Evolutionary conservation across 2,329 filamentous ascomycete species (phyloP), one percentile per base, ranked within the genome.

Genomic region (Cladosporium phlei): DNA sequence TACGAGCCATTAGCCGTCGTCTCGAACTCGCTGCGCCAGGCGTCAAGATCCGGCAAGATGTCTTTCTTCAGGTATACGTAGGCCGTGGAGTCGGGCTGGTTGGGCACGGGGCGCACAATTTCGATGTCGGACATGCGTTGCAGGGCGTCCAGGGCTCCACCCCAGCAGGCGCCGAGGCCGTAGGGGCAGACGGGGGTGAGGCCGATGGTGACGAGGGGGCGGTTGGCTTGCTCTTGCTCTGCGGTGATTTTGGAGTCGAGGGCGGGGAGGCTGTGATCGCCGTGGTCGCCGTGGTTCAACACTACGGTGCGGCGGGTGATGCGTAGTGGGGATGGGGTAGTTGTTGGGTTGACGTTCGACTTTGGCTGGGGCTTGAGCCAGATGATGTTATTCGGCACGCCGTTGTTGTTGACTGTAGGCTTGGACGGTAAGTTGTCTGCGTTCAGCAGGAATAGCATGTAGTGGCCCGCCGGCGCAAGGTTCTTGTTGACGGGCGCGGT

Each of bases 161-260:
- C 27, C 38, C 38, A 42, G 20, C 38, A 42, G 6, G 38, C 14
- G 8, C 38, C 38, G 17, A 42, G 38, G 10, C 38, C 38, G 19
- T 42, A 42, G 4, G 38, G 38, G 22, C 38, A 42, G 25, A 42
- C 29, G n/a, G 38, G 38, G 4, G 38, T 42, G 5, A 42, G 14
- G 12, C 38, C 38, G 5, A 42, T 12, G 4, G 10, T 33, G 5
- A 42, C 38, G 14, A 16, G 10, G 3, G 27, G 29, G 3, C 16
- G n/a, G 25, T 21, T 14, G n/a, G n/a, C n/a, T n/a, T n/a, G n/a
- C n/a, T n/a, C n/a, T 17, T 20, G 14, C n/a, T 42, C 16, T 6
- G 25, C 17, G 9, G 21, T 28, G n/a, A 42, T 17, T 16, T 32
- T 20, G 3, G 20, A 3, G 16, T 42, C 14, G 4, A 32, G 12